Base-by-base conservation (phyloP, 768 basidiomycete species). In the Leccinum incarnatum region DNA sequence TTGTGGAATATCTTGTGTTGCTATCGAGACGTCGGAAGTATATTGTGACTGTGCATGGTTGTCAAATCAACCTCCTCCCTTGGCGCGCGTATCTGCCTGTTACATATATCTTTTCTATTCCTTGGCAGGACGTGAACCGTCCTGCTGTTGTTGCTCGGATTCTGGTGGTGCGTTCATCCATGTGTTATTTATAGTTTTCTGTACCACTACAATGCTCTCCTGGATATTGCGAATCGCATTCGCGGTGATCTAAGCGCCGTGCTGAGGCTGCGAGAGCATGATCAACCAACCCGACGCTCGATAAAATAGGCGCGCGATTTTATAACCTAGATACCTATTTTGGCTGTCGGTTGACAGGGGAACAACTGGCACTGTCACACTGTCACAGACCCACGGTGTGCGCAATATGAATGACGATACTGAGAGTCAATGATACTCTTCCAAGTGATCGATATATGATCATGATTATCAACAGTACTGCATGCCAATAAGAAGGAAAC, bases 111-210 rank as follows among this genome's bases (percentile, higher is more conserved):
- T 63, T 62, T 67, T 49, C 65, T 68, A 68, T 65, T 55, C 57
- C 49, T 63, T 67, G 63, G 67, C 62, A 62, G 67, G 70, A 61
- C 58, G 65, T 59, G 65, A 55, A 55, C 47, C 42, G 58, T 40
- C 53, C 55, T 69, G 56, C 55, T 69, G 51, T 60, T 65, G 56
- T 62, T 65, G 58, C 63, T 60, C 63, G 72, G 68, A 70, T 72
- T 65, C 62, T 57, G 54, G 56, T 61, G 60, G 58, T 58, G 54
- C 55, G 60, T 59, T 69, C 55, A 56, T 65, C 65, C 55, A 65
- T 57, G 69, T 70, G 67, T 69, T 73, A 73, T 74, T 74, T 73
- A 73, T 74, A 62, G 72, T 62, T 73, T 62, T 72, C 62, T 72
- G 72, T 73, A 73, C 65, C 49, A 75, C 52, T 74, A 74, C 56